phyloP scores from a whole-genome alignment of 2,329 filamentous ascomycete genomes.

The Verticillium longisporum region DNA sequence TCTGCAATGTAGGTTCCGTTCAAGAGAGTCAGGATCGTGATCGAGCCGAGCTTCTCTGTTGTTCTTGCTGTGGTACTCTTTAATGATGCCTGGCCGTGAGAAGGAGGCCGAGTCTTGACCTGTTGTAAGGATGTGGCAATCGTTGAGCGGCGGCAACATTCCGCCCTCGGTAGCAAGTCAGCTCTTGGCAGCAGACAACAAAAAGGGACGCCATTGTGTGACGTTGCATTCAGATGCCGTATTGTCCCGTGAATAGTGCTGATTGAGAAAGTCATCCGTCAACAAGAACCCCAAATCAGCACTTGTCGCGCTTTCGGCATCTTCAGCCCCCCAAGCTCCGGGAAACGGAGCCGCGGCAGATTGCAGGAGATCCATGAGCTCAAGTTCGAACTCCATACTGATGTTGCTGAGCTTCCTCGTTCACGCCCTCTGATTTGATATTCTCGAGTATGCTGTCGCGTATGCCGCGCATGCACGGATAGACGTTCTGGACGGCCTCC shows the following conservation, averaged over 20 bases:
- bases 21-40: conserved; percentile 58
- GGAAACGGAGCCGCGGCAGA: neutral
- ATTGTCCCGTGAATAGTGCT: neutral
- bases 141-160: neutral
- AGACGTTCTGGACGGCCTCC: conserved; percentile 42
- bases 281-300: conserved; percentile 4
- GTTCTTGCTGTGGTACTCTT: conserved; percentile 54
- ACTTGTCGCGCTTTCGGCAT: neutral
- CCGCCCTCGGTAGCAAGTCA: neutral
- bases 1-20: conserved; percentile 52
- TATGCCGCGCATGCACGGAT: conserved; percentile 37
- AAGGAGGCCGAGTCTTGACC: neutral
- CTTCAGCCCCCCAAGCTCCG: neutral
- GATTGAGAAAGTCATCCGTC: conserved; percentile 4
- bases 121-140: neutral
- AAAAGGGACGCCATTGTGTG: neutral
- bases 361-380: conserved; percentile 2
- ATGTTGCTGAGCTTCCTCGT: neutral
- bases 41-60: conserved; percentile 58
- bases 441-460: conserved; percentile 21
- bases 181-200: neutral
- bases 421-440: neutral
- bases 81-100: conserved; percentile 43
- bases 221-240: neutral
- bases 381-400: neutral